These are phyloP conservation scores for Ceratocystis ficicola DNA, from an alignment of 2,329 filamentous ascomycete species.

Conservation along the genomic window DNA sequence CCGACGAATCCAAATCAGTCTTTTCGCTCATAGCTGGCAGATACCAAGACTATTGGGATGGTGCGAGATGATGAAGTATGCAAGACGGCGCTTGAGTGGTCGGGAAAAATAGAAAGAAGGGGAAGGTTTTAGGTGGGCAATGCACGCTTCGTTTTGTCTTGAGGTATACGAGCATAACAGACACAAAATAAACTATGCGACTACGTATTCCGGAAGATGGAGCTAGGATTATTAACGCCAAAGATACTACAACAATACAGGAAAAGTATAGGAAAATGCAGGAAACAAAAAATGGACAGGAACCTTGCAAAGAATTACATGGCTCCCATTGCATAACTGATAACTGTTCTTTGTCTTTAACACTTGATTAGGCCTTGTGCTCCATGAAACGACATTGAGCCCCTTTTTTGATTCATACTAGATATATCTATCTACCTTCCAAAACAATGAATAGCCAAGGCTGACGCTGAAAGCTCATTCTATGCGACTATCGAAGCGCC, in stretches of 20 bases:
- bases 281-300: neutral
- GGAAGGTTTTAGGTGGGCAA: neutral
- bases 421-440: neutral
- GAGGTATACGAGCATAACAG: neutral
- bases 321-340: neutral
- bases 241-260: neutral
- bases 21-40: conserved; percentile 5
- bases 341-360: no score
- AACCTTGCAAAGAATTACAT: neutral
- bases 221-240: neutral
- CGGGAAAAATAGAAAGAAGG: neutral
- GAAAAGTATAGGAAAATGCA: neutral
- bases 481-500: neutral
- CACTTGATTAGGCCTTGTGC: neutral
- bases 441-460: neutral
- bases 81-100: neutral
- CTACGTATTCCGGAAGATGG: neutral
- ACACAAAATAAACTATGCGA: neutral
- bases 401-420: neutral
- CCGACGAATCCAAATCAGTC: neutral
- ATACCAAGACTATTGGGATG: neutral
- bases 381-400: neutral
- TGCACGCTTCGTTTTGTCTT: neutral
- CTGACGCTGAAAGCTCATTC: neutral
- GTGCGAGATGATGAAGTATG: neutral